Evolutionary conservation across 176 grass and related monocot species (phyloP).

Genomic region (Bothriochloa decipiens): DNA sequence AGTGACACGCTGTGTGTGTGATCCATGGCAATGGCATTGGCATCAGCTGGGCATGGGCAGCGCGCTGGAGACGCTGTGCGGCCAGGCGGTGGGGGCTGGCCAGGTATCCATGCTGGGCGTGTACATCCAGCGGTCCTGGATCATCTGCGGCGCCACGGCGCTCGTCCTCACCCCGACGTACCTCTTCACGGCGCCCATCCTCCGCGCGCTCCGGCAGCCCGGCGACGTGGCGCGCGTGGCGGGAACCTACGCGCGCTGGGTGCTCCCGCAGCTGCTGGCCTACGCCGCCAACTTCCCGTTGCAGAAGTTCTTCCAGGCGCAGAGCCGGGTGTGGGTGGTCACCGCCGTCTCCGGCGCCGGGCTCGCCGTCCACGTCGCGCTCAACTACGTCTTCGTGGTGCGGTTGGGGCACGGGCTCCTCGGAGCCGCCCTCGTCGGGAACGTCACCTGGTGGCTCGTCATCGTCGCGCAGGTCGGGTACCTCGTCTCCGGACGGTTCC

Average conservation of each 20-base stretch:
- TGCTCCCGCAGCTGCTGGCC: conserved; percentile 58
- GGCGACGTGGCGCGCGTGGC: conserved; percentile 44
- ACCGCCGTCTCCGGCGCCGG: conserved; percentile 53
- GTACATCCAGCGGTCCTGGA: conserved; percentile 68
- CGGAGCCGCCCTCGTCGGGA: conserved; percentile 55
- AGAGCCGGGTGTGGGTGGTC: conserved; percentile 72
- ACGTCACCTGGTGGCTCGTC: conserved; percentile 62
- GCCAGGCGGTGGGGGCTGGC: conserved; percentile 60
- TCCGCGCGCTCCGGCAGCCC: conserved; percentile 51
- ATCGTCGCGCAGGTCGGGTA: conserved; percentile 50
- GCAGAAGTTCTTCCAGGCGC: conserved; percentile 74
- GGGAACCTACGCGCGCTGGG: conserved; percentile 49
- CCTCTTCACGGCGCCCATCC: conserved; percentile 51
- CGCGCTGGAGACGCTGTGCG: conserved; percentile 72
- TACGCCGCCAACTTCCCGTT: conserved; percentile 76
- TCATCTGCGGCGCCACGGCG: conserved; percentile 55
- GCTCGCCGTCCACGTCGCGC: conserved; percentile 51
- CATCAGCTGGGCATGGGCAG: conserved; percentile 69
- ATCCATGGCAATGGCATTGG: no score
- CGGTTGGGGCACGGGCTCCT: conserved; percentile 44
- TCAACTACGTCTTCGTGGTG: conserved; percentile 61
- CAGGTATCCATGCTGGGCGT: conserved; percentile 60
- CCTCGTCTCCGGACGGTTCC: conserved; percentile 55
- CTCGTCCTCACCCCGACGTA: conserved; percentile 40
- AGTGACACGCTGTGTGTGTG: background rate